Base-by-base conservation (phyloP, 371 early-diverging fungal species). In the Mortierella sp. region DNA sequence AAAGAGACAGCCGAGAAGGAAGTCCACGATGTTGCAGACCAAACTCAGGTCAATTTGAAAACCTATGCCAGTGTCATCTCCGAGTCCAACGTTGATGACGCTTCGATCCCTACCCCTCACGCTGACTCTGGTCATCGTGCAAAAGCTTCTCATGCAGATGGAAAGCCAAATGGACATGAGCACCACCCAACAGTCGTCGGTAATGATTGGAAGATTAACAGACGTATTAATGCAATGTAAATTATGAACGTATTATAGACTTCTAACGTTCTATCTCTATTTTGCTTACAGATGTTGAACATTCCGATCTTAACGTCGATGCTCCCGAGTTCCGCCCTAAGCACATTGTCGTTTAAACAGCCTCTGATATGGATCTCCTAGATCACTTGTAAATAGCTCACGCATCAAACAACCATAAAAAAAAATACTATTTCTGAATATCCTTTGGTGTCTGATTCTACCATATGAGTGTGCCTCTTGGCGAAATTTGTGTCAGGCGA, bases 251-350 rank as follows among this genome's bases (percentile, higher is more conserved):
- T 2, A 35, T 30, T 20, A 16, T 20, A 5, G 37, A 60, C n/a
- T 40, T 30, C 11, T 37, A 30, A 6, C 22, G 1, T 52, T 18
- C 9, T 40, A 39, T 28, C 14, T 58, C 3, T 18, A 54, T 24
- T 22, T 4, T 39, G 45, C 9, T 39, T 28, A 9, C 58, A 80
- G 81, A 80, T 60, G 70, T 72, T 5, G 73, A 72, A 8, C 81
- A 80, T 32, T 80, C 81, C 3, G 81, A 80, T 60, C 59, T 80
- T 22, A 67, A 72, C n/a, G 69, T 69, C 24, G 81, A 80, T 16
- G 81, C 81, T 20, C 81, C 81, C 28, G 81, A 75, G 66, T 80
- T 80, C 70, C 72, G 63, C 52, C 81, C 81, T 52, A 77, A 77
- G 70, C 69, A 64, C 20, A 8, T 39, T 8, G 72, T 68, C 32